Base-by-base conservation (phyloP, 2,329 filamentous ascomycete species). In the Aspergillus proliferans region DNA sequence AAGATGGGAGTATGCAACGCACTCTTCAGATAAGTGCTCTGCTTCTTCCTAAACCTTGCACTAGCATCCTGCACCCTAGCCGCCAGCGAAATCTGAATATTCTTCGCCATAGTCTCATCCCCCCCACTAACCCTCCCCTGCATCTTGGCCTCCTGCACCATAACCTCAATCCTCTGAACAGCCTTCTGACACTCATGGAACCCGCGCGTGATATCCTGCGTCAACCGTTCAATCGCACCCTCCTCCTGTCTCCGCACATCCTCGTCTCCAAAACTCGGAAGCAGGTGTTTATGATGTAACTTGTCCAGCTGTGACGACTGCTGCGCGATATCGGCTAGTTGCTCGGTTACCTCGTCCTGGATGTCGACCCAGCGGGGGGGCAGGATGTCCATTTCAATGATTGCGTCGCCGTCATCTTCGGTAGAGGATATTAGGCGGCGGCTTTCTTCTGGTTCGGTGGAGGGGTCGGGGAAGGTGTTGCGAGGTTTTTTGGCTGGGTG, bases 301-400 rank as follows among this genome's bases (percentile, higher is more conserved):
- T 91, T 88, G 64, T 97, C 93, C 28, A 98, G 80, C 60, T 84
- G 84, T 60, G 88, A 84, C 57, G 89, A 87, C 72, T 94, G 89
- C 52, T 82, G 84, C 46, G 88, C 86, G 57, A 97, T 88, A 50
- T 87, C 83, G 52, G 82, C 79, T 8, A 98, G 80, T 39, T 88
- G 74, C 51, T 96, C 89, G 26, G 86, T 85, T 52, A 98, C 89
- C 66, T 97, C 90, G 66, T 97, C 93, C 62, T 91, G 91, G 51
- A 95, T 79, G 65, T 98, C 93, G 50, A 92, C 87, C 93, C 93
- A 98, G 52, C 93, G 85, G 47, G 93, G 93, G 21, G 93, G 93
- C 15, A 98, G 78, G 36, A 95, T 76, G 70, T 97, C 92, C 93
- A 98, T 97, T 76, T 98, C 93, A 62, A 98, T 97, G 49, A 98